Percentiles rank a stretch among this genome's conserved stretches.
Conservation (phyloP, 768 basidiomycete species). For the Paxillus involutus region DNA sequence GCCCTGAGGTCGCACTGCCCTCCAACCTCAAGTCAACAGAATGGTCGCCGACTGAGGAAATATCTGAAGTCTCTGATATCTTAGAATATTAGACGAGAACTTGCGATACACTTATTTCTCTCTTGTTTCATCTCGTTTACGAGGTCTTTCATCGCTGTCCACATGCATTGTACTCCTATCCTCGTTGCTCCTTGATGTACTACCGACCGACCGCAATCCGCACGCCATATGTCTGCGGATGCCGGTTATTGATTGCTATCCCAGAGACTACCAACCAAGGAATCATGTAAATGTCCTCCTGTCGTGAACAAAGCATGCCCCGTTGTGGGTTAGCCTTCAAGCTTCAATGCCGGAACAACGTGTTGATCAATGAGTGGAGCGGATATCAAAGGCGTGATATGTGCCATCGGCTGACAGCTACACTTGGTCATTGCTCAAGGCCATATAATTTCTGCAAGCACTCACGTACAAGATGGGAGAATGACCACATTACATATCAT, state of each 20-base stretch:
- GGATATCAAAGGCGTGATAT: neutral
- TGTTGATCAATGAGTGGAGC: neutral
- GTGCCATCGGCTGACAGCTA: neutral
- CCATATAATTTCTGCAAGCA: neutral
- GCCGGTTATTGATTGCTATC: constrained; percentile 22
- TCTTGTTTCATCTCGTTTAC: constrained; percentile 7
- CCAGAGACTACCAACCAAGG: constrained; percentile 4
- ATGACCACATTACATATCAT: constrained; percentile 73
- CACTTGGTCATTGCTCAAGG: neutral
- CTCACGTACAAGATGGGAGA: neutral
- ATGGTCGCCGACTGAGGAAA: constrained; percentile 22
- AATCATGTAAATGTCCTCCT: neutral
- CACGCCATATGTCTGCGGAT: constrained; percentile 4
- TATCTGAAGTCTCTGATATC: constrained; percentile 27
- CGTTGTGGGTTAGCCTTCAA: no score
- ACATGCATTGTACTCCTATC: constrained; percentile 7
- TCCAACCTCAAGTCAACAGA: constrained; percentile 26
- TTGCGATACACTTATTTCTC: neutral
- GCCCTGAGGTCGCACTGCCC: neutral
- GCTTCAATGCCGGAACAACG: no score
- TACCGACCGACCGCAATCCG: constrained; percentile 7
- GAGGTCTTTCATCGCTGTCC: constrained; percentile 5
- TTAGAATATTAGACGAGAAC: constrained; percentile 30
- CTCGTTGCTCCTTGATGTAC: constrained; percentile 13
- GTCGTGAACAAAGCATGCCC: neutral